A percentile compares a stretch with the other conserved stretches of the same genome.
Conservation (phyloP, 495 filamentous ascomycete genomes). For the Astrothelium macrocarpum region DNA sequence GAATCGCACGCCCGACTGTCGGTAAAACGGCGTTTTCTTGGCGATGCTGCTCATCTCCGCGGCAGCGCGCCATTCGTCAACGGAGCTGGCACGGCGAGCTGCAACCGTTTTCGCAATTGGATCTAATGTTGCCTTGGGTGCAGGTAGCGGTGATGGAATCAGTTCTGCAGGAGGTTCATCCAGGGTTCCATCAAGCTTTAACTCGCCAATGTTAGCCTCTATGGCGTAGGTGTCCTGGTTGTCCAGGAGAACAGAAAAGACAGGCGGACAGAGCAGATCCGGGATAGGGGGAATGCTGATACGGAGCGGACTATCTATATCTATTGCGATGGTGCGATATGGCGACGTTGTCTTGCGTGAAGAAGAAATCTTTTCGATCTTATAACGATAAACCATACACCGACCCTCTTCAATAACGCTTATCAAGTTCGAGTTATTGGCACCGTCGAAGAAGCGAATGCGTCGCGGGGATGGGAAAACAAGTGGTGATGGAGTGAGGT, state of each 20-base stretch:
- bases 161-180: no score
- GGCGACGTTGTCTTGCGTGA: background rate
- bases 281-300: background rate
- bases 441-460: background rate
- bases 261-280: background rate
- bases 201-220: background rate
- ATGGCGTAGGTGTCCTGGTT: no score
- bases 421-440: background rate
- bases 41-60: background rate
- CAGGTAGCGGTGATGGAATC: no score
- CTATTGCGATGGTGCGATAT: background rate
- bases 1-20: background rate
- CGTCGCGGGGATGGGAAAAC: background rate
- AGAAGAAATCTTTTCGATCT: background rate
- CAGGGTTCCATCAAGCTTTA: background rate
- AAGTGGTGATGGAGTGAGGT: constrained; percentile 37
- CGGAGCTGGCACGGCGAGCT: background rate
- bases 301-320: background rate
- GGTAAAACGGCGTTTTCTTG: background rate
- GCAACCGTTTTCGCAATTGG: background rate
- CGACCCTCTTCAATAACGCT: background rate
- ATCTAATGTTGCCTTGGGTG: background rate
- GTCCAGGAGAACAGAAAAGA: background rate
- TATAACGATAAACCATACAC: background rate
- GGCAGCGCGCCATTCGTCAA: background rate